Base-by-base conservation (phyloP, 805 yeast species). In the Cephaloascus albidus region DNA sequence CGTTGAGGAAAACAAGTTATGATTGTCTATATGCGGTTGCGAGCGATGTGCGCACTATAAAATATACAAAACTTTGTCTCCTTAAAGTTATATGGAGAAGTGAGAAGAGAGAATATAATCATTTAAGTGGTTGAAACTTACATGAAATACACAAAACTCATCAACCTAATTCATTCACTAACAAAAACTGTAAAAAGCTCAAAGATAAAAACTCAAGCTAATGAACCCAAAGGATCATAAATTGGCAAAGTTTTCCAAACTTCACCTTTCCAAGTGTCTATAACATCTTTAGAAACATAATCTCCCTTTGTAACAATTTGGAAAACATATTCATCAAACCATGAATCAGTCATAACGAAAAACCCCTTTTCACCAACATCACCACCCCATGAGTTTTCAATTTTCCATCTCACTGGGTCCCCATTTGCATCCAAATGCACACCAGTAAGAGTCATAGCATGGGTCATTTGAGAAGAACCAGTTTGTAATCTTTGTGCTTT, bases 401-500 rank as follows among this genome's bases (percentile, higher is more conserved):
- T 61, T 50, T 64, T 65, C 72, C 70, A 65, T 50, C 72, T 54
- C 2, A 63, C 52, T 4, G 70, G 72, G 3, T 37, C 36, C 12
- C 60, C 59, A 10, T 54, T 41, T 12, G 57, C 54, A 41, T 65
- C 69, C 37, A 65, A 49, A 47, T 65, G 70, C 30, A 65, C 72
- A 3, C 67, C 72, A n/a, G 69, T 58, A 37, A 65, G 54, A 2
- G 57, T 65, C 72, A 65, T 65, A 19, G 72, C 72, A 45, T 65
- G 72, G 10, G 67, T 63, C 67, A 65, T 64, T 38, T 49, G 49
- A 4, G 68, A 61, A 4, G 68, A 60, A 6, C 64, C 68, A 20
- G 62, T 53, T 40, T 47, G 50, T 46, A 65, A 55, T 40, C 70
- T 50, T 38, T 65, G 61, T 32, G 48, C 50, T 50, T 65, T 65